Base-by-base conservation (phyloP, 192 early-diverging fungal species). In the Entomortierella parvispora region DNA sequence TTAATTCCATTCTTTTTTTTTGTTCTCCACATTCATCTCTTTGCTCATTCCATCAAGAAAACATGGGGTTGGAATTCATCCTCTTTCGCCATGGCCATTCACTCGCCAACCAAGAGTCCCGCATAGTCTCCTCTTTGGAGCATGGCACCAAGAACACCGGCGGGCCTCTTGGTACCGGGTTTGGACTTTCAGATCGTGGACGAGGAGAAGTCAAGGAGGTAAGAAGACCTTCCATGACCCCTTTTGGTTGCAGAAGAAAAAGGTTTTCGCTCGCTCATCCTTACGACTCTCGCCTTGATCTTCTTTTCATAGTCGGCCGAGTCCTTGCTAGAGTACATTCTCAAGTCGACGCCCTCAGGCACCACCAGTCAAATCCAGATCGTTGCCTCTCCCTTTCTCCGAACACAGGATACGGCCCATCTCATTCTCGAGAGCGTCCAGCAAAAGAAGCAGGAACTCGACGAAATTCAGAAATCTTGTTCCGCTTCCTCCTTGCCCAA, bases 1-100 rank as follows among this genome's bases (percentile, higher is more conserved):
- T n/a, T n/a, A 3, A 18, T 33, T 34, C 10, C n/a, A 14, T 14
- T 2, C 15, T 32, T 31, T 12, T 55, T 34, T 32, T 32, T 14
- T 33, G 18, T 26, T 18, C 31, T 14, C 40, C 7, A 23, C 22
- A 46, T 26, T 23, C 17, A 4, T 32, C 26, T 18, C 8, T 17
- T 1, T 23, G 31, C 9, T 15, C 22, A 2, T 4, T 1, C 4
- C 29, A 26, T 29, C 22, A 29, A 54, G 5, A 22, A 26, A 11
- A 9, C 48, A 7, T 8, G 28, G 58, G 5, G 31, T 68, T 77
- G 74, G 68, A 68, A 29, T 51, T 77, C 61, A 58, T 77, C 20
- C 67, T 87, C 22, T 75, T 82, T 43, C 83, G 88, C n/a, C 88
- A 90, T 57, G 88, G 88, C 0, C 80, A 81, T 40, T 90, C 88